Percentiles rank a stretch among this genome's conserved stretches.
phyloP scores from a whole-genome alignment of 305 asterid genomes.

The Petunia hybrid region DNA sequence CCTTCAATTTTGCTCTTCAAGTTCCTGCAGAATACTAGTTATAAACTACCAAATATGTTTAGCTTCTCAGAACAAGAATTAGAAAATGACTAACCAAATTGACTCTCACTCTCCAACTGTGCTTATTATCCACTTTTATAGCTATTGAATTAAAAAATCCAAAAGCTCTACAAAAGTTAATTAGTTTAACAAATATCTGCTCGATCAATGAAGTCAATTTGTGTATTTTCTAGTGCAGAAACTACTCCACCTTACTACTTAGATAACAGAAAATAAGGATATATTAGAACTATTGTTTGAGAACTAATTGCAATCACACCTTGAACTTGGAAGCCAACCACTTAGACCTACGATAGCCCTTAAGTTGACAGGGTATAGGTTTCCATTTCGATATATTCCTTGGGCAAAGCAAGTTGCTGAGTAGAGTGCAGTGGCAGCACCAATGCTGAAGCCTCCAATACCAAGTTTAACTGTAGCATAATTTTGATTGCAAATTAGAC shows the following conservation, averaged over 20 bases:
- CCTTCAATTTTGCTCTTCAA: slow-evolving; percentile 80
- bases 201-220: too few species aligned
- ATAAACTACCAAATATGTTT: too few species aligned
- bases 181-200: too few species aligned
- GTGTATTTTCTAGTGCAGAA: background rate
- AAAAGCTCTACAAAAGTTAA: too few species aligned
- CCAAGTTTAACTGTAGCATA: slow-evolving; percentile 83
- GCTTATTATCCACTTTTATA: too few species aligned
- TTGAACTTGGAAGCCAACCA: slow-evolving; percentile 96
- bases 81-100: too few species aligned
- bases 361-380: slow-evolving; percentile 76
- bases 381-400: slow-evolving; percentile 87
- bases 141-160: too few species aligned
- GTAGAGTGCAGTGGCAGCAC: slow-evolving; percentile 90
- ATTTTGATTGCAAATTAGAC: background rate
- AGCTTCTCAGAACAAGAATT: too few species aligned
- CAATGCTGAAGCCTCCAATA: slow-evolving; percentile 97
- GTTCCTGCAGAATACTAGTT: slow-evolving; percentile 55
- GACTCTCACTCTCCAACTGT: too few species aligned
- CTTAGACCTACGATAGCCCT: slow-evolving; percentile 84
- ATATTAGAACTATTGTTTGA: background rate
- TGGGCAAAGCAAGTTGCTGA: slow-evolving; percentile 93
- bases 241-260: too few species aligned
- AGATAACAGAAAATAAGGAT: too few species aligned
- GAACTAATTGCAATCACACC: slow-evolving; percentile 48